Conservation (phyloP, 2,329 filamentous ascomycete genomes). For the Akanthomyces muscarius region DNA sequence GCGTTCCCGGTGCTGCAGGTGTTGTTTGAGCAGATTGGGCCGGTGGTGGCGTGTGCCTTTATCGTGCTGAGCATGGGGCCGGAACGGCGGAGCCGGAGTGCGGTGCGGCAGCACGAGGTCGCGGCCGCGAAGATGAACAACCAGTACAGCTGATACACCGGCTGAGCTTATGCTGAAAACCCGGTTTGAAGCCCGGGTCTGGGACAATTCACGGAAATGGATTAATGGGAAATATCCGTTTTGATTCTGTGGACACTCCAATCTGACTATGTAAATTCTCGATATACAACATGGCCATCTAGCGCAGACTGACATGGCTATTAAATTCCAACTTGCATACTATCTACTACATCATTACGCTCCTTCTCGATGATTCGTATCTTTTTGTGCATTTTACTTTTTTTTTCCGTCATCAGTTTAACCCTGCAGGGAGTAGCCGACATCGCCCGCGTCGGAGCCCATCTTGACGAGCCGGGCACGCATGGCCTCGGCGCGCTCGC, state of each 20-base stretch:
- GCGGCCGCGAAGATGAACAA: not conserved
- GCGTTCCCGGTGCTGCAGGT: slow-evolving; percentile 5
- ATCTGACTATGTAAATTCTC: not conserved
- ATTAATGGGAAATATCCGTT: not conserved
- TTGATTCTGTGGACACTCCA: not conserved
- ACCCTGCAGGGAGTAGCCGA: slow-evolving; percentile 60
- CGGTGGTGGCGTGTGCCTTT: not conserved
- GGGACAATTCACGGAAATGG: not conserved
- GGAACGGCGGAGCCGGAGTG: not conserved
- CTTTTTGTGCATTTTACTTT: not conserved
- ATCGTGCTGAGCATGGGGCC: slow-evolving; percentile 5
- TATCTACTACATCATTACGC: not conserved
- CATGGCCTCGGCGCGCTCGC: slow-evolving; percentile 58
- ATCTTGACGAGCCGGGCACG: slow-evolving; percentile 57
- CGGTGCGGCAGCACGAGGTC: not conserved
- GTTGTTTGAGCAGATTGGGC: not conserved
- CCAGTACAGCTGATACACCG: not conserved
- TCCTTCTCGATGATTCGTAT: not conserved
- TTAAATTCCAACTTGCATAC: not conserved
- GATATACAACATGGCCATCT: not conserved
- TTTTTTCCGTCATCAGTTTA: slow-evolving; percentile 25
- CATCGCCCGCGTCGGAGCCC: slow-evolving; percentile 56
- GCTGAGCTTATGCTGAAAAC: not conserved
- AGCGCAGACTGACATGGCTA: not conserved
- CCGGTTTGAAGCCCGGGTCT: too few species aligned